phyloP scores from a whole-genome alignment of 768 basidiomycete species.

The Heimioporus sp. region DNA sequence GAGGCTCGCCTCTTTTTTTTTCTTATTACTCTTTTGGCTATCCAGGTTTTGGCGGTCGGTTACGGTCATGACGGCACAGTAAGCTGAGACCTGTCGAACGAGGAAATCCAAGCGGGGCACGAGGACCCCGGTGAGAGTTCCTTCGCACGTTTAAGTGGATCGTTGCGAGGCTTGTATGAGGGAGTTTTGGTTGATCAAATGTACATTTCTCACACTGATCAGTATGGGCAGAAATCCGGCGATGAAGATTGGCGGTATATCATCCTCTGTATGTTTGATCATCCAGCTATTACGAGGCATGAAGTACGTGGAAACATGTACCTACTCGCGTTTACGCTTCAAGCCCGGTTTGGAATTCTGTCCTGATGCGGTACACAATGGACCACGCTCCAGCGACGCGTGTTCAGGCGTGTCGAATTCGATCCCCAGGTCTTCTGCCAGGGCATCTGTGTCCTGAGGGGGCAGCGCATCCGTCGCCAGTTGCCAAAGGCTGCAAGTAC shows the following conservation, averaged over 20 bases:
- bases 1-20: no score
- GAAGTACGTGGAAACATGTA: no score
- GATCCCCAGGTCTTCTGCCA: conserved; percentile 81
- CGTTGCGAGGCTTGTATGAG: no score
- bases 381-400: conserved; percentile 55
- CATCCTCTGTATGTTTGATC: no score
- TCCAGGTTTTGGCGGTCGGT: conserved; percentile 16
- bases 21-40: neutral
- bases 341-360: conserved; percentile 34
- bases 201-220: no score
- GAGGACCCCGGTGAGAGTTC: no score
- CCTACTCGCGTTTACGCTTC: conserved; percentile 51
- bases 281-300: no score
- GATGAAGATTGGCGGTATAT: no score
- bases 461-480: conserved; percentile 64
- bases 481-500: conserved; percentile 65
- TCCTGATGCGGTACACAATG: conserved; percentile 45
- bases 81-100: neutral
- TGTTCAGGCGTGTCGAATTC: conserved; percentile 78
- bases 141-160: no score
- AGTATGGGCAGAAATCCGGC: no score
- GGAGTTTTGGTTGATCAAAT: no score
- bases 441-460: conserved; percentile 58
- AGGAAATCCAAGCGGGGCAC: no score
- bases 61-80: conserved; percentile 8